Base-by-base conservation (phyloP, 768 basidiomycete genomes). In the Dioszegia aurantiaca region DNA sequence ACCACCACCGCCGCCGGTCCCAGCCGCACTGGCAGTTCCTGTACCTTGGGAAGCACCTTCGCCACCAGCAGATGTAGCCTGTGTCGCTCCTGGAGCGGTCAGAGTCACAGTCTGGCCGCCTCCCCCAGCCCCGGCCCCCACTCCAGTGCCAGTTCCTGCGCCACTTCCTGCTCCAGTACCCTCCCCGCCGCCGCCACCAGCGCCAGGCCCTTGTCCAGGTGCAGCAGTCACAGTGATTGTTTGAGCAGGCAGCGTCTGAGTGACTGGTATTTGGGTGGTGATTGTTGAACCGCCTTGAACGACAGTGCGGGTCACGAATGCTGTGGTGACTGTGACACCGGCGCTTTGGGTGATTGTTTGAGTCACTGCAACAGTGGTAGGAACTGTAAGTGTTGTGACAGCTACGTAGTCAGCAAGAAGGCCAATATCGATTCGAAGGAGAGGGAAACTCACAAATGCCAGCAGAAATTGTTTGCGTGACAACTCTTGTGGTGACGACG, bases 211-310 rank as follows among this genome's bases (percentile, higher is more conserved):
- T n/a, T n/a, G n/a, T n/a, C n/a, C n/a, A n/a, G n/a, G n/a, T n/a
- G n/a, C n/a, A n/a, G 40, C 27, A 28, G 31, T 28, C 14, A 30
- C 2, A 40, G 6, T 4, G 23, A 23, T 16, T 36, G 42, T 6
- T 19, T 4, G 6, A 51, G 3, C 10, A 42, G 49, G 10, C 19
- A 48, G 9, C 12, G 58, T 63, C 14, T 26, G 47, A 12, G 61
- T 63, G 17, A 59, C 54, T 1, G 58, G 62, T 2, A 59, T 40
- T 3, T 4, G 19, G 6, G 30, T 44, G 19, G 33, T 52, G n/a
- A 44, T 28, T 26, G 62, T 63, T 6, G 14, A 33, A 3, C 57
- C 62, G 19, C 62, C 58, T 27, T 46, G 28, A n/a, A 55, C 43
- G 14, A 56, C n/a, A 4, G 58, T 59, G 14, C 48, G 48, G 53